Base-by-base conservation (phyloP, 2,329 filamentous ascomycete species). In the Fusarium sp. region DNA sequence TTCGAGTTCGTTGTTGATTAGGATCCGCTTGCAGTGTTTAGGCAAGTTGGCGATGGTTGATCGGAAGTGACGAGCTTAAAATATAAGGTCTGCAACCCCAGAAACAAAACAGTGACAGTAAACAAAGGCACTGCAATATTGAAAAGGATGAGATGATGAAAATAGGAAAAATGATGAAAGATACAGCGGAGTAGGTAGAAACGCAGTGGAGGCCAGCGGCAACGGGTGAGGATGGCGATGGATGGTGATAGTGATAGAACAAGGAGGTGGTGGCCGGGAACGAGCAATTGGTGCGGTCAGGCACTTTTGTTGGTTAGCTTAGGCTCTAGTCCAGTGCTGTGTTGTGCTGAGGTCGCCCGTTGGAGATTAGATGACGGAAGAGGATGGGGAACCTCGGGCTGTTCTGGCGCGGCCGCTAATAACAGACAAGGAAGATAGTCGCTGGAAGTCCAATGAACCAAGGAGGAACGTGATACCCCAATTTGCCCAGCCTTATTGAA, bases 281-380 rank as follows among this genome's bases (percentile, higher is more conserved):
- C 47, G 55, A 65, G 56, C 61, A 53, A 53, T 68, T 70, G 67
- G 71, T 69, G 67, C 71, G 67, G 71, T 73, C 65, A 71, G 71
- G 65, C 60, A 70, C 49, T 71, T 68, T 72, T 67, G 67, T 56
- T 56, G 35, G 49, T 61, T 53, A 22, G 56, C 48, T 15, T 30
- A 50, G 28, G 35, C 35, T 37, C 17, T 37, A 37, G 35, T 19
- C 35, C 35, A 37, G 58, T 56, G 63, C 56, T 49, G 43, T 47
- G 47, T 45, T 47, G 45, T 24, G 22, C 37, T 51, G 39, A 41
- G 50, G 48, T 55, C 53, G 51, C 56, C 52, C 33, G 56, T 67
- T 67, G 66, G 66, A 68, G 66, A 70, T 68, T 68, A 66, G 66
- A 68, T 70, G 66, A 70, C 52, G 62, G 49, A 59, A 39, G 49